phyloP scores from a whole-genome alignment of 2,329 filamentous ascomycete species.

The Triangularia verruculosa region DNA sequence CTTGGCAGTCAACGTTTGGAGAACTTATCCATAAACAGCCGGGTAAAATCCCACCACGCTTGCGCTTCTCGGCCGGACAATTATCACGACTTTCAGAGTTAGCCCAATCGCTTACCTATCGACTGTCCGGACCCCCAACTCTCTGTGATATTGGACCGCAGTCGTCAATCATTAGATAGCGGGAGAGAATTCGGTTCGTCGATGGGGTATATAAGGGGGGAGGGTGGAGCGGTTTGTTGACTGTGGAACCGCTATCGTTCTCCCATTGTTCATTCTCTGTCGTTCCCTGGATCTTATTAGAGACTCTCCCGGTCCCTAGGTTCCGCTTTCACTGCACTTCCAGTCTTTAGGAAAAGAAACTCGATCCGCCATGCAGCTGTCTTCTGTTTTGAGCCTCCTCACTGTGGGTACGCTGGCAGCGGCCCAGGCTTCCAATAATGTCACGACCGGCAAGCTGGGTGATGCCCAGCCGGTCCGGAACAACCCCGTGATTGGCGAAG shows the following conservation, averaged over 20 bases:
- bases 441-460: constrained; percentile 26
- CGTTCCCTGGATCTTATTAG: constrained; percentile 1
- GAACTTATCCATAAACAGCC: constrained; percentile 26
- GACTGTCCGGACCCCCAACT: constrained; percentile 4
- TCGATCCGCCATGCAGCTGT: constrained; percentile 9
- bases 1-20: constrained; percentile 10
- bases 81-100: neutral
- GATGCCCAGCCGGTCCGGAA: constrained; percentile 26
- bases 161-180: neutral
- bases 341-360: neutral
- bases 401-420: constrained; percentile 20
- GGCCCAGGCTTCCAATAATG: constrained; percentile 15
- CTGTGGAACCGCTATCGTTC: neutral
- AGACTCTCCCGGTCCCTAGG: neutral
- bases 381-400: constrained; percentile 18
- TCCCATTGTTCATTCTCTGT: neutral
- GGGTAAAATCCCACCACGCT: constrained; percentile 3
- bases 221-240: neutral
- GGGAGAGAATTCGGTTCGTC: neutral
- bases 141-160: neutral
- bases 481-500: constrained; percentile 27
- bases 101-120: constrained; percentile 7
- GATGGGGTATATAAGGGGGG: neutral
- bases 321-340: neutral
- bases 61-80: constrained; percentile 1